Conservation (phyloP, 2,329 filamentous ascomycete genomes). For the Dothideomycetes sp. region DNA sequence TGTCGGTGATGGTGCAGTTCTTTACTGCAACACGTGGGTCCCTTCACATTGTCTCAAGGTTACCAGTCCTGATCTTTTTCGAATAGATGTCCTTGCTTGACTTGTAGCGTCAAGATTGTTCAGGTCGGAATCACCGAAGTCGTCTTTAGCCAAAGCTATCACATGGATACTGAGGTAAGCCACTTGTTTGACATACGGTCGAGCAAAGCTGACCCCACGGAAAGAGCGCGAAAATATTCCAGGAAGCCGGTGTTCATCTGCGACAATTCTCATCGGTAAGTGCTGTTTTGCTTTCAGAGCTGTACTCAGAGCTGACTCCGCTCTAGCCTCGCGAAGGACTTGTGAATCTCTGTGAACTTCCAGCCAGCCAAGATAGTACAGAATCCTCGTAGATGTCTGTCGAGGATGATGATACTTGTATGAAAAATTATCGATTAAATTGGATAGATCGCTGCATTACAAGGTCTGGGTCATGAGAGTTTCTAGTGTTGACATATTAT, state of each 20-base stretch:
- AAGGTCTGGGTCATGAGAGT: background rate
- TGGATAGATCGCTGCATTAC: background rate
- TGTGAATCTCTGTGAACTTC: conserved; percentile 19
- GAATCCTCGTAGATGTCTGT: background rate
- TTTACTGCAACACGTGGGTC: conserved; percentile 76
- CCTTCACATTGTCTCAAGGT: conserved; percentile 51
- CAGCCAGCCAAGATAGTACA: background rate
- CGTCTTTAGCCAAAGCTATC: conserved; percentile 87
- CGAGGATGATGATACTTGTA: background rate
- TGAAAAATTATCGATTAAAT: background rate
- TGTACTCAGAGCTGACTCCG: background rate
- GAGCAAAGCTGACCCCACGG: conserved; percentile 13
- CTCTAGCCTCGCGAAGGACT: conserved; percentile 26
- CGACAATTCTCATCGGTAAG: conserved; percentile 80
- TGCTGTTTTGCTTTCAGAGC: conserved; percentile 17
- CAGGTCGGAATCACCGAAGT: conserved; percentile 95
- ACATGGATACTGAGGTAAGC: conserved; percentile 69
- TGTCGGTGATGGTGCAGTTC: conserved; percentile 68
- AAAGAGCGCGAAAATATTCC: conserved; percentile 67
- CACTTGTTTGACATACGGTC: background rate
- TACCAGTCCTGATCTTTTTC: conserved; percentile 70
- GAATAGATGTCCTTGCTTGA: conserved; percentile 87
- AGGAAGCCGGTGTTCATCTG: conserved; percentile 71
- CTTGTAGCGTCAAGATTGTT: conserved; percentile 96
- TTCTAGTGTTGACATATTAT: background rate